These are phyloP conservation scores for Odontarrhena argentea DNA, from an alignment of 345 rosid species.

Conservation along the genomic window DNA sequence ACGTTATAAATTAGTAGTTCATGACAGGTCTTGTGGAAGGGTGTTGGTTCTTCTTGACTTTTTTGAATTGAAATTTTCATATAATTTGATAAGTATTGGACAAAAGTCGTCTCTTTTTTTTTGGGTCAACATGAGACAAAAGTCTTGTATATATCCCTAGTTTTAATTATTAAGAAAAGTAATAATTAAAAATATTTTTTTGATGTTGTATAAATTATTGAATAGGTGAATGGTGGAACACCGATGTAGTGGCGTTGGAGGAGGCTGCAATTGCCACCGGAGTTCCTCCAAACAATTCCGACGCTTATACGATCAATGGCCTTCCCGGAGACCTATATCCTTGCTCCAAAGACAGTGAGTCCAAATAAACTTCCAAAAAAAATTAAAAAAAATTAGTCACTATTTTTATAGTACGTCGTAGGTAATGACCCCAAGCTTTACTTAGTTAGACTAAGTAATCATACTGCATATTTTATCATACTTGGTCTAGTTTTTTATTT, in stretches of 20 bases:
- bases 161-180: background rate
- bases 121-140: background rate
- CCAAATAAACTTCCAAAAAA: background rate
- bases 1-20: slow-evolving; percentile 1
- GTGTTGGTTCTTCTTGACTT: background rate
- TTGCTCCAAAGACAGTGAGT: slow-evolving; percentile 70
- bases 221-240: slow-evolving; percentile 96
- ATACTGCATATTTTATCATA: background rate
- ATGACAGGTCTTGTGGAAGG: slow-evolving; percentile 7
- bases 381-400: background rate
- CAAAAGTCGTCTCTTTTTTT: background rate
- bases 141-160: background rate
- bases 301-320: slow-evolving; percentile 90
- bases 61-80: slow-evolving; percentile 2
- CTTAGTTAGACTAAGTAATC: background rate
- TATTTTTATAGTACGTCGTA: background rate
- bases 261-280: slow-evolving; percentile 61
- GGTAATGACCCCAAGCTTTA: background rate
- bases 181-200: background rate
- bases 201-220: background rate
- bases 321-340: slow-evolving; percentile 80
- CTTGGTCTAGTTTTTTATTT: no score
- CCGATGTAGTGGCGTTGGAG: slow-evolving; percentile 63
- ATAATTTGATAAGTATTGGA: background rate
- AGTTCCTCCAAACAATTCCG: slow-evolving; percentile 57